Evolutionary conservation across 805 yeast species (phyloP).

Genomic region (Nakazawaea anatomiae): DNA sequence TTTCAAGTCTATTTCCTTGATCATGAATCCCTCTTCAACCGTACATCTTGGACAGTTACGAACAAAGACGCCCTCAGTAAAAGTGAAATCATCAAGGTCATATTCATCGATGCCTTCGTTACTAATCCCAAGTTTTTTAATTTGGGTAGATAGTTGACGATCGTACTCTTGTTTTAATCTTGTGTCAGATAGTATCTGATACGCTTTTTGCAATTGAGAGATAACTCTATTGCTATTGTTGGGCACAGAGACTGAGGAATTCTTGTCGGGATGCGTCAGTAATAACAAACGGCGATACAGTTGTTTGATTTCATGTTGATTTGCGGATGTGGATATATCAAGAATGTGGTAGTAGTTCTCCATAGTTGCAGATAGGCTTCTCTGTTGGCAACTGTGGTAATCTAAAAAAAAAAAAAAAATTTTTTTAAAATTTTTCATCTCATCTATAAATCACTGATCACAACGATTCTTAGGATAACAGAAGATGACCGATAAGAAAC

Average conservation of each 20-base stretch:
- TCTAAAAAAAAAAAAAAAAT: not conserved
- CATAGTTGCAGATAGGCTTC: not conserved
- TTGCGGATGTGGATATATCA: slow-evolving; percentile 17
- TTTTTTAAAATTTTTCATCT: not conserved
- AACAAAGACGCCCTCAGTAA: slow-evolving; percentile 29
- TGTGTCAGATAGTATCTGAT: slow-evolving; percentile 42
- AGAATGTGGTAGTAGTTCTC: slow-evolving; percentile 1
- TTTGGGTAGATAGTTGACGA: slow-evolving; percentile 27
- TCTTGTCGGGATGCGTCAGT: slow-evolving; percentile 76
- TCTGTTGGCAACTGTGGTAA: not conserved
- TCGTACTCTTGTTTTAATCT: slow-evolving; percentile 46
- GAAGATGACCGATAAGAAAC: not conserved
- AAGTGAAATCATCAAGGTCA: slow-evolving; percentile 57
- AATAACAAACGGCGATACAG: slow-evolving; percentile 65
- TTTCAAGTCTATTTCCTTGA: slow-evolving; percentile 59
- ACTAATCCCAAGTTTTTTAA: slow-evolving; percentile 31
- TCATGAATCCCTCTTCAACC: slow-evolving; percentile 41
- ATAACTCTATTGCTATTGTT: slow-evolving; percentile 4
- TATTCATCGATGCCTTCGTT: slow-evolving; percentile 64
- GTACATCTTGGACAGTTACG: slow-evolving; percentile 67
- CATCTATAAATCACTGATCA: not conserved
- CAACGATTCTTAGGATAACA: not conserved
- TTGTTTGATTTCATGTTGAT: slow-evolving; percentile 37
- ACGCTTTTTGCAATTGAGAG: slow-evolving; percentile 51
- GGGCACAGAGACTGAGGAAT: not conserved